Conservation (phyloP, 768 basidiomycete species). For the Austroboletus festivus region DNA sequence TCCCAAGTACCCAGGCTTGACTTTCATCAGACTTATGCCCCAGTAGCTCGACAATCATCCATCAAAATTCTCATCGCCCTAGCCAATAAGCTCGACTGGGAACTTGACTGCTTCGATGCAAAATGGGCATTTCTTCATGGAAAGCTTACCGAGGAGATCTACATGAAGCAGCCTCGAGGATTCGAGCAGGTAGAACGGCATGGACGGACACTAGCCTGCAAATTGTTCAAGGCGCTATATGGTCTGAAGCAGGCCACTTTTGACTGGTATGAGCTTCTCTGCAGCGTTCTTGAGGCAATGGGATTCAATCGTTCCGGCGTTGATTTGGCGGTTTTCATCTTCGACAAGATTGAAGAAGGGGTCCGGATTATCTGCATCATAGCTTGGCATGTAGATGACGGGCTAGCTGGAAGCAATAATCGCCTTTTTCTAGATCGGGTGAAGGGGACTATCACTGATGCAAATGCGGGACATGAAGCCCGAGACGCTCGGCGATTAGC, state of each 20-base stretch:
- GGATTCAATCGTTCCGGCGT: too few species aligned
- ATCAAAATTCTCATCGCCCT: background rate
- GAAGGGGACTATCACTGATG: too few species aligned
- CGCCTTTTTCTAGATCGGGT: background rate
- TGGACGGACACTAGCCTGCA: background rate
- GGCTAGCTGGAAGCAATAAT: background rate
- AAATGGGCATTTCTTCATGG: constrained; percentile 4
- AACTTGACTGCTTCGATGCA: constrained; percentile 7
- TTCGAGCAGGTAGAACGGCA: constrained; percentile 20
- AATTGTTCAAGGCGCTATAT: background rate
- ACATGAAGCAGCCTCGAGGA: constrained; percentile 35
- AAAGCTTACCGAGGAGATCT: constrained; percentile 22
- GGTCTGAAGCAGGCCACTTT: constrained; percentile 3
- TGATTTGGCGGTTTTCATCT: too few species aligned
- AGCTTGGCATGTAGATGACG: constrained; percentile 10
- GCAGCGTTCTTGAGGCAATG: constrained; percentile 4
- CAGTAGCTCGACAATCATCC: background rate
- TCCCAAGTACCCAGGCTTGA: constrained; percentile 1
- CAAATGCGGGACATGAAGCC: too few species aligned
- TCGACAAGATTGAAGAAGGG: background rate
- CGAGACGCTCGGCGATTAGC: too few species aligned
- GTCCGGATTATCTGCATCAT: constrained; percentile 4
- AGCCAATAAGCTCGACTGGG: background rate
- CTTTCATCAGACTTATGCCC: constrained; percentile 19
- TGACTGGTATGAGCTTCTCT: constrained; percentile 1